These are phyloP conservation scores for Salvia sclarea DNA, from an alignment of 305 asterid species.

Conservation along the genomic window DNA sequence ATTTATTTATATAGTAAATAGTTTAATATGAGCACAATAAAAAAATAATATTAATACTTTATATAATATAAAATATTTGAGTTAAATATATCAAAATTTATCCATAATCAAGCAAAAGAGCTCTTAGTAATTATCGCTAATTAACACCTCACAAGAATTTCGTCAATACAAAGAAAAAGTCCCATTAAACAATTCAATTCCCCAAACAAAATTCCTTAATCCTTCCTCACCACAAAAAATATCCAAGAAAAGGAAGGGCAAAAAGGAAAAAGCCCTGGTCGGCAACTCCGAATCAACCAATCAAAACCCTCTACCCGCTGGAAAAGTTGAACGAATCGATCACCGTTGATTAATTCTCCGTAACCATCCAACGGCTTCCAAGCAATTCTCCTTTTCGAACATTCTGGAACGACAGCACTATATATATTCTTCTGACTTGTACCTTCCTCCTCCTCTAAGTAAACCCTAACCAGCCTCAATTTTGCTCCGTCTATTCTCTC, in stretches of 20 bases:
- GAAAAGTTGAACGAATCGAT: slow-evolving; percentile 17
- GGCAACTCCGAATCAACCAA: slow-evolving; percentile 10
- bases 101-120: too few relatives aligned
- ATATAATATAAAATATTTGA: too few relatives aligned
- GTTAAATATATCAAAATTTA: too few relatives aligned
- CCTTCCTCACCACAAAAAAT: background rate
- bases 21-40: too few relatives aligned
- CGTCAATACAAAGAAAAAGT: background rate
- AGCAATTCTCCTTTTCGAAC: slow-evolving; percentile 43
- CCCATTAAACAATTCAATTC: background rate
- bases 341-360: slow-evolving; percentile 29
- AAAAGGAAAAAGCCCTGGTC: slow-evolving; percentile 9
- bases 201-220: background rate
- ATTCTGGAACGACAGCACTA: slow-evolving; percentile 75
- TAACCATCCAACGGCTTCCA: slow-evolving; percentile 44
- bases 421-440: slow-evolving; percentile 25
- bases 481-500: background rate
- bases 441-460: background rate
- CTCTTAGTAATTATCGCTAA: too few relatives aligned
- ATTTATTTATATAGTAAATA: too few relatives aligned
- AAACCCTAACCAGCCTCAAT: slow-evolving; percentile 27
- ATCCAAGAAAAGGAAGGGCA: background rate
- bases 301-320: slow-evolving; percentile 21
- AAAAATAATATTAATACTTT: too few relatives aligned
- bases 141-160: background rate